Percentiles rank a stretch among this genome's conserved stretches.
Evolutionary conservation across 345 rosid species (phyloP).

Genomic region (Camelina laxa): DNA sequence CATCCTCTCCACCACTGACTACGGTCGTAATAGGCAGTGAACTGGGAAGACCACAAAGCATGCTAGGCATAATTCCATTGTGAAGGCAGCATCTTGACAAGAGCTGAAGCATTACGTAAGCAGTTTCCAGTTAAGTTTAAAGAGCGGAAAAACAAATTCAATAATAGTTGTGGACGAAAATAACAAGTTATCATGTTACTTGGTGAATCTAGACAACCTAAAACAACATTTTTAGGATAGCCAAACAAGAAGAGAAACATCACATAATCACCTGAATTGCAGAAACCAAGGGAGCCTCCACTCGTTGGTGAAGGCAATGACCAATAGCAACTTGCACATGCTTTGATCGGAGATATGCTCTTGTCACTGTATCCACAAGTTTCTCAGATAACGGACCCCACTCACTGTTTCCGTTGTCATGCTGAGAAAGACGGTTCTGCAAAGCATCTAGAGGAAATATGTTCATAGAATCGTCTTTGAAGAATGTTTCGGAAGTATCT

Average conservation of each 20-base stretch:
- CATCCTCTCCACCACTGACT: constrained; percentile 95
- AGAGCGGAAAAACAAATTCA: neutral
- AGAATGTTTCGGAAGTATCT: constrained; percentile 67
- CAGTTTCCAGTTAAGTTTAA: constrained; percentile 30
- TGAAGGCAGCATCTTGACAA: constrained; percentile 89
- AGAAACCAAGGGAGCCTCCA: constrained; percentile 66
- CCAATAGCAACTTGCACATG: constrained; percentile 76
- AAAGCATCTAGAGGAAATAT: constrained; percentile 75
- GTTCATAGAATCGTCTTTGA: constrained; percentile 51
- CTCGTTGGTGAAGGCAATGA: constrained; percentile 80
- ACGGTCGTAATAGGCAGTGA: constrained; percentile 80
- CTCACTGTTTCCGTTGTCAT: constrained; percentile 66
- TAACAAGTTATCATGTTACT: neutral
- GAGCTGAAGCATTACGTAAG: constrained; percentile 61
- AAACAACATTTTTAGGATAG: constrained; percentile 7
- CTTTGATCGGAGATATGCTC: constrained; percentile 78
- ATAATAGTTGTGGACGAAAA: constrained; percentile 7
- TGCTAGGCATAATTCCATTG: constrained; percentile 68
- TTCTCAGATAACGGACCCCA: constrained; percentile 65
- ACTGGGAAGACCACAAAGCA: constrained; percentile 92
- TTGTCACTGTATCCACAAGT: constrained; percentile 69
- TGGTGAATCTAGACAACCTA: constrained; percentile 20
- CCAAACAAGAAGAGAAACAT: constrained; percentile 21
- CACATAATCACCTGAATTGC: constrained; percentile 68
- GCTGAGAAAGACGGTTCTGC: constrained; percentile 55